These are phyloP conservation scores for Rhododendron griersonianum DNA, from an alignment of 148 eudicot genomes.

Conservation along the genomic window DNA sequence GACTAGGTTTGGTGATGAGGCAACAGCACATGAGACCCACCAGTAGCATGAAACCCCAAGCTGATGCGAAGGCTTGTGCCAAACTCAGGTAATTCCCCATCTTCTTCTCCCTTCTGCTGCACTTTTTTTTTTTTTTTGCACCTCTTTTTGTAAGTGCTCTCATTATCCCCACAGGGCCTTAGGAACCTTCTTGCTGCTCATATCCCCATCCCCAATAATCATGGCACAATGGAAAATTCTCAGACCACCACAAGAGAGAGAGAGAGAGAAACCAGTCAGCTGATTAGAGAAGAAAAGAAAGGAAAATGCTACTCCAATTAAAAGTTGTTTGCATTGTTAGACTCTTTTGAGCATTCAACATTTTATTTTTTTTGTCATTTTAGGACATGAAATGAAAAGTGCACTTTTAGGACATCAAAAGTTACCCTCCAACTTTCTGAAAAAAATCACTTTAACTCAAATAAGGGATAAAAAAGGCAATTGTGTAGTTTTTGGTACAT, in stretches of 20 bases:
- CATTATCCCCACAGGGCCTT: neutral
- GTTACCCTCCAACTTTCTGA: neutral
- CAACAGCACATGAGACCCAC: slow-evolving; percentile 47
- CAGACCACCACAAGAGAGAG: neutral
- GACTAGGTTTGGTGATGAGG: slow-evolving; percentile 34
- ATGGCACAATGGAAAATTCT: neutral
- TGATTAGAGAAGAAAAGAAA: neutral
- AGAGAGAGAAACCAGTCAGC: neutral
- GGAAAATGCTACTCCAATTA: neutral
- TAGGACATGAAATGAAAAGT: neutral
- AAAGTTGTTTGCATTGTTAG: neutral
- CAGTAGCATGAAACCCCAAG: slow-evolving; percentile 34
- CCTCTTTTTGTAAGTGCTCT: neutral
- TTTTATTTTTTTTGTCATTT: neutral
- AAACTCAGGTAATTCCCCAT: slow-evolving; percentile 24
- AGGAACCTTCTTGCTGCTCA: neutral
- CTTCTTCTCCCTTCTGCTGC: neutral
- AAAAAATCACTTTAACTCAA: too few relatives aligned
- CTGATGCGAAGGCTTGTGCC: slow-evolving; percentile 43
- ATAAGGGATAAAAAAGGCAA: too few relatives aligned
- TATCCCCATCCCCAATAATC: neutral
- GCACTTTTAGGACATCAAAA: neutral
- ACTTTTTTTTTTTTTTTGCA: neutral
- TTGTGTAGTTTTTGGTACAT: too few relatives aligned
- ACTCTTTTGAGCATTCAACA: neutral